Conservation (phyloP, 2,329 filamentous ascomycete genomes). For the Arthrobotrys iridis region DNA sequence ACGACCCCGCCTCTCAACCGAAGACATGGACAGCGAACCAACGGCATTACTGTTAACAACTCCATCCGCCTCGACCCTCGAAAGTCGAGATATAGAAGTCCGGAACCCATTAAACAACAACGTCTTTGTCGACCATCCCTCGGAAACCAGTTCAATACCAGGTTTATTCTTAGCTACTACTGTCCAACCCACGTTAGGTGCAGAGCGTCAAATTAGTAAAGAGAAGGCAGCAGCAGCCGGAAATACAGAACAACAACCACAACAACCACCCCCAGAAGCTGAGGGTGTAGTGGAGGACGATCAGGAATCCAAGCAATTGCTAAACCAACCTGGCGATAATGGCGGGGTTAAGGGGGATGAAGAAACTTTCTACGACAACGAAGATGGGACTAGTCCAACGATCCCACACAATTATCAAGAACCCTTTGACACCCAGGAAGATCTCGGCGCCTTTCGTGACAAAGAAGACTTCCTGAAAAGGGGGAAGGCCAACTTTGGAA, state of each 20-base stretch:
- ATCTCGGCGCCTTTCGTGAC: slow-evolving; percentile 23
- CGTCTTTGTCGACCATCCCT: neutral
- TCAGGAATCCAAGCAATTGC: neutral
- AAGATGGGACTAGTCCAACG: neutral
- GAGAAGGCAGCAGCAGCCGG: neutral
- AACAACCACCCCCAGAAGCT: neutral
- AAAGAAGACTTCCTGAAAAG: slow-evolving; percentile 54
- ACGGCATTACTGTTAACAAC: neutral
- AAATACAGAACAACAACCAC: neutral
- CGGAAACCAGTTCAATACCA: slow-evolving; percentile 13
- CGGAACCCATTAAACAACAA: neutral
- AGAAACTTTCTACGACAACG: neutral
- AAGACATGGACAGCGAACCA: neutral
- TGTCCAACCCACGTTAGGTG: neutral
- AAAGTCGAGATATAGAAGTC: neutral
- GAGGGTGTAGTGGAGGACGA: neutral
- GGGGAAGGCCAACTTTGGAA: slow-evolving; percentile 61
- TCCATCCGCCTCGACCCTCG: neutral
- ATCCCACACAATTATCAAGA: neutral
- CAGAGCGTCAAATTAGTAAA: neutral
- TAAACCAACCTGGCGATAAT: neutral
- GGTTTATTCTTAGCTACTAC: slow-evolving; percentile 36
- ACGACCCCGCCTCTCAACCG: slow-evolving; percentile 38
- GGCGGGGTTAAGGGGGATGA: neutral
- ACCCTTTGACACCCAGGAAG: neutral